A percentile compares a stretch with the other conserved stretches of the same genome.
Evolutionary conservation across 768 basidiomycete species (phyloP).

Genomic region (Tricholoma sp.): DNA sequence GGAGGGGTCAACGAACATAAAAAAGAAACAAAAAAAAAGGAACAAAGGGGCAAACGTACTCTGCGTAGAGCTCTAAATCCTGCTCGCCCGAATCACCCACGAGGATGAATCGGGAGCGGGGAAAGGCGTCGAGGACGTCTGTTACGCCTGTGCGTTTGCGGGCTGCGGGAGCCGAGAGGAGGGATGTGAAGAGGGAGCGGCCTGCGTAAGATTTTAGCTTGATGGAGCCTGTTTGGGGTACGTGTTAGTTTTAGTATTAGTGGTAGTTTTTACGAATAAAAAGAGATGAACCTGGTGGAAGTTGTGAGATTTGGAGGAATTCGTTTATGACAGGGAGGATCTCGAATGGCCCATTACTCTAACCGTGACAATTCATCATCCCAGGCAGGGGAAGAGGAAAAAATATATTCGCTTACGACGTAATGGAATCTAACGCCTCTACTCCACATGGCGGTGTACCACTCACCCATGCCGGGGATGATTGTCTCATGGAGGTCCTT

Average conservation of each 20-base stretch:
- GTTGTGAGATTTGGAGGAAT: constrained; percentile 64
- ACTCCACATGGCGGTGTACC: constrained; percentile 67
- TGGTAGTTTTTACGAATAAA: too few species aligned
- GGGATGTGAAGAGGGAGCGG: constrained; percentile 74
- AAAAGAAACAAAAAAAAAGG: too few species aligned
- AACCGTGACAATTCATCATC: not conserved
- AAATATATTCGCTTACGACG: constrained; percentile 82
- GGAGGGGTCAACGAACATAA: too few species aligned
- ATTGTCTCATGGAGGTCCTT: constrained; percentile 73
- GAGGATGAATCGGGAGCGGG: constrained; percentile 71
- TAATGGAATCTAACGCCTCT: constrained; percentile 82
- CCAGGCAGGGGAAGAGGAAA: not conserved
- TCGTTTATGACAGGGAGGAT: constrained; percentile 73
- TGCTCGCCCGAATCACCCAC: constrained; percentile 95
- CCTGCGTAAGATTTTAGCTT: constrained; percentile 84
- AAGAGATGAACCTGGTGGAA: constrained; percentile 76
- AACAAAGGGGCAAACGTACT: constrained; percentile 28
- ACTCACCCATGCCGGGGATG: constrained; percentile 79
- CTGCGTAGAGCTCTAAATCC: constrained; percentile 86
- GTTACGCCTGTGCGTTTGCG: constrained; percentile 81
- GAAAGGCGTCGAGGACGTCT: constrained; percentile 75
- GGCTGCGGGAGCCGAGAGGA: constrained; percentile 76
- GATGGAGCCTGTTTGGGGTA: constrained; percentile 75
- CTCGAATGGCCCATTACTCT: constrained; percentile 87
- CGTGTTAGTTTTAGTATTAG: constrained; percentile 1